Evolutionary conservation across 306 rosid species (phyloP).

Genomic region (Dalbergia cultrata): DNA sequence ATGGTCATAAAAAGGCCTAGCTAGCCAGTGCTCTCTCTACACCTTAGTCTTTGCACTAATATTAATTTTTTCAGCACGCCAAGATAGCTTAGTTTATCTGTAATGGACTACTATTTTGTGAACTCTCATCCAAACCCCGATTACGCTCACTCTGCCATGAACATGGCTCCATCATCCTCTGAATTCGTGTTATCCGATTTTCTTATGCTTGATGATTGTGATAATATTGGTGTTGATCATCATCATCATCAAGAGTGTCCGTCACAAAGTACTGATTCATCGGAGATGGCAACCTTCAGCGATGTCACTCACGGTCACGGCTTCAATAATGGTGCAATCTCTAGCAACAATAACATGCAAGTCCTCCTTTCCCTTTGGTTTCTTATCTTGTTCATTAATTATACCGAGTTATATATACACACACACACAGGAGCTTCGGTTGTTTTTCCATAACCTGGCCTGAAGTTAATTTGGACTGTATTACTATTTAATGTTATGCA

Average conservation of each 20-base stretch:
- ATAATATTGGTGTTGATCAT: slow-evolving; percentile 32
- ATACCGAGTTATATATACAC: too few species aligned
- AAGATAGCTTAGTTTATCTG: neutral
- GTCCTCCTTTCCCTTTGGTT: slow-evolving; percentile 20
- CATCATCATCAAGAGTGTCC: slow-evolving; percentile 50
- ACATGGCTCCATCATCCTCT: slow-evolving; percentile 38
- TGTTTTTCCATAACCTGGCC: neutral
- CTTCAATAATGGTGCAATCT: slow-evolving; percentile 48
- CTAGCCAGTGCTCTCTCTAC: neutral
- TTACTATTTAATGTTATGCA: slow-evolving; percentile 24
- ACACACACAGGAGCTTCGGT: neutral
- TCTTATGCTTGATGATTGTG: slow-evolving; percentile 47
- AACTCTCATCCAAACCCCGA: slow-evolving; percentile 53
- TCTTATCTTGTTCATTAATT: neutral
- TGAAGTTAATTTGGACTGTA: neutral
- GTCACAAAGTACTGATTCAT: slow-evolving; percentile 57
- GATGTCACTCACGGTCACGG: slow-evolving; percentile 38
- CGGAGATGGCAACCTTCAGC: slow-evolving; percentile 48
- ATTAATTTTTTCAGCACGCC: neutral
- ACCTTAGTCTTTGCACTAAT: slow-evolving; percentile 5
- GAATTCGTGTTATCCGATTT: slow-evolving; percentile 60
- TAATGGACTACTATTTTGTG: slow-evolving; percentile 59
- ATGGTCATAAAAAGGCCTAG: slow-evolving; percentile 15
- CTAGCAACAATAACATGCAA: slow-evolving; percentile 49
- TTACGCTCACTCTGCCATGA: slow-evolving; percentile 12